Base-by-base conservation (phyloP, 2,329 filamentous ascomycete species). In the Alternaria ethzedia region DNA sequence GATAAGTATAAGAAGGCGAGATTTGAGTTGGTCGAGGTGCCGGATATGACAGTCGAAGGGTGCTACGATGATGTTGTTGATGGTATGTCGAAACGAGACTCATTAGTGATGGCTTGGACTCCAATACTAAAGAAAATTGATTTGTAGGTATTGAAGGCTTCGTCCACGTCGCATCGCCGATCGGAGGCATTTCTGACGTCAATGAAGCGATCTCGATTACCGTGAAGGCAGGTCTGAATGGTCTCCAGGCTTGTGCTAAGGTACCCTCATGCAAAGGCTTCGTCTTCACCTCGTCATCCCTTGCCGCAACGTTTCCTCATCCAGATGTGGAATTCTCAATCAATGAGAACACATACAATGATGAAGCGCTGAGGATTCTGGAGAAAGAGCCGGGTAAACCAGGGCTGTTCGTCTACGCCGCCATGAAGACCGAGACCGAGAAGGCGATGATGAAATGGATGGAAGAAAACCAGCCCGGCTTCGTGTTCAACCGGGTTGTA, bases 361-460 rank as follows among this genome's bases (percentile, higher is more conserved):
- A 80, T 11, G 71, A 77, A 4, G 76, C 70, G 5, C 63, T 80
- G 11, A 66, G 72, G 36, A 66, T 71, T 4, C 81, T 78, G 15
- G 47, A 52, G 9, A 51, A 66, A 26, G 74, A 72, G n/a, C 69
- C 65, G 3, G 43, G 59, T 0, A 56, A 72, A 13, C 70, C 70
- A 52, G 68, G 70, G 0, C 12, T 74, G 13, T 65, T 70, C 11
- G 73, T 83, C 2, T 86, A 86, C 60, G 74, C 77, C 0, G 84
- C 83, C 1, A 80, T 79, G 52, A 87, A 87, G 66, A 81, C 78
- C 0, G 78, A 83, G 62, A 79, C 77, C 0, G 85, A 87, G 70
- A 80, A 80, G 26, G 80, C 79, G 7, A 71, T 83, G 12, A 85
- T 83, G 83, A 80, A 81, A 44, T 86, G 81, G 69, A 70, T 84